A percentile compares a stretch with the other conserved stretches of the same genome.
phyloP scores from a whole-genome alignment of 768 basidiomycete genomes.

The Phaeotremella skinneri region DNA sequence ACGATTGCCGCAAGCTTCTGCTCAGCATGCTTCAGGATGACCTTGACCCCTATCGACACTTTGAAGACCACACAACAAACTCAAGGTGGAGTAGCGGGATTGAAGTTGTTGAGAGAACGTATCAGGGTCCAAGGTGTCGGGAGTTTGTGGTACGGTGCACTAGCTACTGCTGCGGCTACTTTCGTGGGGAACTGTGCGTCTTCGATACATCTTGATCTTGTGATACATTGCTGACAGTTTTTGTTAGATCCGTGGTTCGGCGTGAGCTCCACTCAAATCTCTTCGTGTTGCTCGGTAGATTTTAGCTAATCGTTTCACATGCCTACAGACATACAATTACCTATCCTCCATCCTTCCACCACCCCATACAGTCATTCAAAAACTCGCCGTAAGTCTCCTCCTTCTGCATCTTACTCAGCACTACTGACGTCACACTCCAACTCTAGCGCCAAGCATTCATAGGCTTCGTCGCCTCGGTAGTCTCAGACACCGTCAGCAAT shows the following conservation, averaged over 20 bases:
- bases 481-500: conserved; percentile 83
- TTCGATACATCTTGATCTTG: not conserved
- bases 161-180: conserved; percentile 88
- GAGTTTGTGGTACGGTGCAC: conserved; percentile 82
- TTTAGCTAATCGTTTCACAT: not conserved
- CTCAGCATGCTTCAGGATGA: conserved; percentile 82
- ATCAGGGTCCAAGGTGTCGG: conserved; percentile 72
- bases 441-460: conserved; percentile 75
- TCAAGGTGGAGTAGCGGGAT: conserved; percentile 66
- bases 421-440: not conserved
- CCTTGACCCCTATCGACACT: conserved; percentile 89
- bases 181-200: conserved; percentile 75
- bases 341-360: conserved; percentile 65
- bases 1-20: conserved; percentile 74
- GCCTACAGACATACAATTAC: conserved; percentile 65
- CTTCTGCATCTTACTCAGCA: not conserved
- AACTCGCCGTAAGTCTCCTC: conserved; percentile 56
- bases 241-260: conserved; percentile 50
- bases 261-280: too few species aligned
- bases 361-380: conserved; percentile 59
- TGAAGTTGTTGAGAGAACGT: conserved; percentile 64
- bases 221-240: conserved; percentile 7
- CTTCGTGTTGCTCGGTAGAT: not conserved
- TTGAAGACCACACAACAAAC: conserved; percentile 95
- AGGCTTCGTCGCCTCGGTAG: conserved; percentile 80